These are phyloP conservation scores for Entophlyctis luteolus DNA, from an alignment of 192 early-diverging fungal genomes.

Conservation along the genomic window DNA sequence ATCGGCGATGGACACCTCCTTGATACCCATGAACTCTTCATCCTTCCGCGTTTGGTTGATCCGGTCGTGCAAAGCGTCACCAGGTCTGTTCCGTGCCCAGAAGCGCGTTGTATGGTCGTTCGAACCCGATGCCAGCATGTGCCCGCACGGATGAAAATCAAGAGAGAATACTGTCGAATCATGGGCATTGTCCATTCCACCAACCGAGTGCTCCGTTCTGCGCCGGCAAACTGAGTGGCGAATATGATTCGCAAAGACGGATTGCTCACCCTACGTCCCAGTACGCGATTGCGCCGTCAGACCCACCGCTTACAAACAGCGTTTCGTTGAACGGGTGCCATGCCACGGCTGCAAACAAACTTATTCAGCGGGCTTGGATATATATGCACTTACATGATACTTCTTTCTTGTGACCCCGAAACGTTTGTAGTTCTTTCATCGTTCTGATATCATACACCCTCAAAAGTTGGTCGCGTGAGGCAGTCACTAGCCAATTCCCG, in stretches of 20 bases:
- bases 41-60: slow-evolving; percentile 36
- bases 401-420: slow-evolving; percentile 84
- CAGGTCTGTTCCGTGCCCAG: slow-evolving; percentile 92
- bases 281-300: slow-evolving; percentile 77
- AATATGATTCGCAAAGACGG: slow-evolving; percentile 6
- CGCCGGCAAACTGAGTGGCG: neutral
- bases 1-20: slow-evolving; percentile 19
- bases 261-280: slow-evolving; percentile 76
- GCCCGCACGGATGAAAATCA: slow-evolving; percentile 96
- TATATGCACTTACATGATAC: slow-evolving; percentile 64
- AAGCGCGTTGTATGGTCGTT: slow-evolving; percentile 96
- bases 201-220: slow-evolving; percentile 44
- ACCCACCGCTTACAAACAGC: slow-evolving; percentile 85
- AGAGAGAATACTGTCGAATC: slow-evolving; percentile 89
- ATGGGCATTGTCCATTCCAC: slow-evolving; percentile 73
- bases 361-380: neutral
- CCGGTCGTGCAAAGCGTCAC: slow-evolving; percentile 53
- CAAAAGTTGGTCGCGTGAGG: slow-evolving; percentile 83
- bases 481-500: slow-evolving; percentile 92
- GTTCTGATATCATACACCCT: slow-evolving; percentile 93
- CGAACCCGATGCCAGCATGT: slow-evolving; percentile 86
- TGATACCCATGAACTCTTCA: slow-evolving; percentile 32
- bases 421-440: slow-evolving; percentile 83
- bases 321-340: slow-evolving; percentile 97
- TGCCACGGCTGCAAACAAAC: slow-evolving; percentile 57